Conservation (phyloP, 371 early-diverging fungal genomes). For the Mucor saturninus region DNA sequence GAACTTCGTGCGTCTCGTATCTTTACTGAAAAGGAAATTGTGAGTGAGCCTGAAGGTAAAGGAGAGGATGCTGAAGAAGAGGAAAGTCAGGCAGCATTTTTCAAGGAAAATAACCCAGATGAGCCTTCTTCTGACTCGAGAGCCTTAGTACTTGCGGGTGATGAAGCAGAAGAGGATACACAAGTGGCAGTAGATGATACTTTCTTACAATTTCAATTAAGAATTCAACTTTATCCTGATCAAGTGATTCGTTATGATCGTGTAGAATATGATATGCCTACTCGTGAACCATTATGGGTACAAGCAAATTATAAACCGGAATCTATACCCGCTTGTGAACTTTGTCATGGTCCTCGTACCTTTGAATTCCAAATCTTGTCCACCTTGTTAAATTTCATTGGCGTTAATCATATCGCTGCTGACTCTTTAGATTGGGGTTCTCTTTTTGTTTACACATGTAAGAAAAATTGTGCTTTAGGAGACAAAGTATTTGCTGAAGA, state of each 20-base stretch:
- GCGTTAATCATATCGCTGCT: slow-evolving; percentile 72
- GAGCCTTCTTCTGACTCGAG: slow-evolving; percentile 41
- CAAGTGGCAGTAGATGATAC: slow-evolving; percentile 88
- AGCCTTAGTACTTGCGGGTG: slow-evolving; percentile 63
- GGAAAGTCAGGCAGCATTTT: slow-evolving; percentile 45
- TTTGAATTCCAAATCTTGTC: slow-evolving; percentile 91
- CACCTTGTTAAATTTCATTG: slow-evolving; percentile 80
- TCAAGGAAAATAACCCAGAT: slow-evolving; percentile 40
- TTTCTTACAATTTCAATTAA: slow-evolving; percentile 90
- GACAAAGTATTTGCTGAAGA: slow-evolving; percentile 67
- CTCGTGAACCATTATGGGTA: slow-evolving; percentile 80
- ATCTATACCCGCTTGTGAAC: slow-evolving; percentile 74
- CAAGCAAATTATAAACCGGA: slow-evolving; percentile 71
- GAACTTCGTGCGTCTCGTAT: slow-evolving; percentile 36
- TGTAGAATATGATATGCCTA: slow-evolving; percentile 66
- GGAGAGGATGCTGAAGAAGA: slow-evolving; percentile 58
- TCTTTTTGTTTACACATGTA: slow-evolving; percentile 86
- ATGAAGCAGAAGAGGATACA: slow-evolving; percentile 78
- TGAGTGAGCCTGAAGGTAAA: slow-evolving; percentile 71
- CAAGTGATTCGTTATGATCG: slow-evolving; percentile 90
- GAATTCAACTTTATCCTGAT: slow-evolving; percentile 77
- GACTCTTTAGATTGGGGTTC: slow-evolving; percentile 94
- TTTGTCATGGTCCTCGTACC: slow-evolving; percentile 75
- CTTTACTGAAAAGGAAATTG: slow-evolving; percentile 78
- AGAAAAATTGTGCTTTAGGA: slow-evolving; percentile 73